Evolutionary conservation across 2,329 filamentous ascomycete genomes (phyloP), one percentile per base, ranked within the genome.

Genomic region (Monilinia polystroma): DNA sequence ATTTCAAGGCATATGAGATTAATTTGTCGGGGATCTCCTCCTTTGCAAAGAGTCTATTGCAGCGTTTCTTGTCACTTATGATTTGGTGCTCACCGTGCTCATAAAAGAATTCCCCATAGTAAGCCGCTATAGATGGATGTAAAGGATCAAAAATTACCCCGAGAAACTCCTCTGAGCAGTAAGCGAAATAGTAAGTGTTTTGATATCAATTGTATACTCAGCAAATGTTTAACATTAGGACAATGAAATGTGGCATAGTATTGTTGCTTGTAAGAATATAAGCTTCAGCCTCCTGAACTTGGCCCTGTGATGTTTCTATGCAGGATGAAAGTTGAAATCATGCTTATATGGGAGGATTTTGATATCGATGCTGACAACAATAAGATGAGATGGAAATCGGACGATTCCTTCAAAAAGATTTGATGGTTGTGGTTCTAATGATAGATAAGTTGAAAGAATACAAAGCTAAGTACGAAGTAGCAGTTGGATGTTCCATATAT

Each of bases 291-390:
- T 5, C 43, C 23, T 35, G 32, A 26, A 16, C 43, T 59, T 49
- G 12, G 26, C 43, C 18, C 18, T 59, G 56, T 41, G 49, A 23
- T 16, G 11, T n/a, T 59, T 35, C 18, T 59, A 12, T 41, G 11
- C n/a, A n/a, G 43, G 41, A 35, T 32, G 18, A 23, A 8, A n/a
- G 18, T 23, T 23, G n/a, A 8, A 57, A 57, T 38, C 57, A 64
- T 57, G 52, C 52, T 64, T 49, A 56, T 47, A 14, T 32, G 38
- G 3, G 16, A 57, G 62, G 52, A 49, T 26, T 26, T 41, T 43
- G 18, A 23, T 23, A 23, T 23, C 23, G 23, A 45, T 54, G 41
- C 62, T 64, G 29, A 64, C 26, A 23, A 16, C 11, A 45, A 64
- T 12, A 18, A 49, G 29, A 64, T 64, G 62, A 49, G 38, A 26